phyloP scores from a whole-genome alignment of 306 rosid species.

The Hippophae gyantsensis region DNA sequence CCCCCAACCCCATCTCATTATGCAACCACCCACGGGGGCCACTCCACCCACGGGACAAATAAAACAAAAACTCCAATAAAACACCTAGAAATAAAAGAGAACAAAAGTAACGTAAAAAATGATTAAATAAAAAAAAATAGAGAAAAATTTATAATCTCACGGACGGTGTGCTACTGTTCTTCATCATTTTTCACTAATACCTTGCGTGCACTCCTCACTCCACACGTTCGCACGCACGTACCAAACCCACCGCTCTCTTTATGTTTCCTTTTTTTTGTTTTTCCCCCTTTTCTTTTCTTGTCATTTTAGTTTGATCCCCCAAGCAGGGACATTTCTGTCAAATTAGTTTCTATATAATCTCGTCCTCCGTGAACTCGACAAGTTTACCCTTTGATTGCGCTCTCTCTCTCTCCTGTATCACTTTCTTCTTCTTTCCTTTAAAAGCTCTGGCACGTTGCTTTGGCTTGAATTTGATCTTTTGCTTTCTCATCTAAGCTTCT shows the following conservation, averaged over 20 bases:
- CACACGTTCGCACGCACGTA: constrained; percentile 31
- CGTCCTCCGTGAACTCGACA: constrained; percentile 30
- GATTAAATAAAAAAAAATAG: not conserved
- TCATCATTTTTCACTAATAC: constrained; percentile 51
- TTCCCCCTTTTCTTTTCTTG: not conserved
- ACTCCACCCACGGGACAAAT: no score
- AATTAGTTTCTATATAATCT: constrained; percentile 50
- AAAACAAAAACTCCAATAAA: no score
- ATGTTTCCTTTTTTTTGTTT: not conserved
- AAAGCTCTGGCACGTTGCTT: not conserved
- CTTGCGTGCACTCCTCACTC: constrained; percentile 51
- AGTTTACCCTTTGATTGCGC: constrained; percentile 44
- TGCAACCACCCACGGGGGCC: no score
- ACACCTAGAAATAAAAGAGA: no score
- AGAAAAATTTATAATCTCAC: not conserved
- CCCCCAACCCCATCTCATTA: no score
- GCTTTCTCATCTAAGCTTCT: constrained; percentile 7
- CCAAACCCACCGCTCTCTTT: constrained; percentile 6
- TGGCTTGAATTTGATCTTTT: constrained; percentile 7
- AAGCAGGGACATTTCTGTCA: constrained; percentile 51
- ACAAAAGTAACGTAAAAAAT: no score
- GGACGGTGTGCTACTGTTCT: constrained; percentile 1
- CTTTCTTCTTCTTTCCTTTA: constrained; percentile 16
- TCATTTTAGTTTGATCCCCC: constrained; percentile 1
- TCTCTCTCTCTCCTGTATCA: constrained; percentile 31